Evolutionary conservation across 768 basidiomycete species (phyloP).

Genomic region (Boletus sp.): DNA sequence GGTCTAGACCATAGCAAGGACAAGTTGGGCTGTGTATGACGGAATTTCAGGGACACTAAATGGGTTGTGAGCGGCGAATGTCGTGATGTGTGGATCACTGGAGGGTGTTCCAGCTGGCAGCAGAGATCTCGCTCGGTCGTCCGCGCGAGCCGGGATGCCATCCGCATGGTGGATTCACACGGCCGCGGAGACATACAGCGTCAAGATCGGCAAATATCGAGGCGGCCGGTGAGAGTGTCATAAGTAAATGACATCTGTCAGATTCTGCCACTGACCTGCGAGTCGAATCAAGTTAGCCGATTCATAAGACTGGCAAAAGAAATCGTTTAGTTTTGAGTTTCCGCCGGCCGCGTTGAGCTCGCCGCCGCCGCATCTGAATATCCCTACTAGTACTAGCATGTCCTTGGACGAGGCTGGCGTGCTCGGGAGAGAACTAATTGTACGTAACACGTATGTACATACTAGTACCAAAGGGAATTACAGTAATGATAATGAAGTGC

Average conservation of each 20-base stretch:
- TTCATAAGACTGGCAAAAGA: background rate
- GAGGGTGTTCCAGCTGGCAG: background rate
- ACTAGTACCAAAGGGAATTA: too few species aligned
- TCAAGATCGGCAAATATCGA: background rate
- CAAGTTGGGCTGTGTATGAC: background rate
- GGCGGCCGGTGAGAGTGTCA: background rate
- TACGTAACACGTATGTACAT: too few species aligned
- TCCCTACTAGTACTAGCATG: too few species aligned
- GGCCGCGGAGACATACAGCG: background rate
- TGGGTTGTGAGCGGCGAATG: background rate
- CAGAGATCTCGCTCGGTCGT: background rate
- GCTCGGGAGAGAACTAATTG: too few species aligned
- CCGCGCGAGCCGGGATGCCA: background rate
- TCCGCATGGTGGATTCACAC: background rate
- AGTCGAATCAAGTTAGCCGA: background rate
- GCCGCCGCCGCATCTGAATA: too few species aligned
- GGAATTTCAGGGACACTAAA: background rate
- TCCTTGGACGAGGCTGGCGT: too few species aligned
- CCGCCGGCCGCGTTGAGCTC: too few species aligned
- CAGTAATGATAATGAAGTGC: too few species aligned
- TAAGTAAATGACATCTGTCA: background rate
- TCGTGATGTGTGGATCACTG: slow-evolving; percentile 6
- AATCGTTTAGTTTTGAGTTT: too few species aligned
- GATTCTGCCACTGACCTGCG: background rate
- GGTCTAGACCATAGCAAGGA: background rate